Percentiles rank a stretch among this genome's conserved stretches.
phyloP scores from a whole-genome alignment of 768 basidiomycete genomes.

The Boletus reticulatus region DNA sequence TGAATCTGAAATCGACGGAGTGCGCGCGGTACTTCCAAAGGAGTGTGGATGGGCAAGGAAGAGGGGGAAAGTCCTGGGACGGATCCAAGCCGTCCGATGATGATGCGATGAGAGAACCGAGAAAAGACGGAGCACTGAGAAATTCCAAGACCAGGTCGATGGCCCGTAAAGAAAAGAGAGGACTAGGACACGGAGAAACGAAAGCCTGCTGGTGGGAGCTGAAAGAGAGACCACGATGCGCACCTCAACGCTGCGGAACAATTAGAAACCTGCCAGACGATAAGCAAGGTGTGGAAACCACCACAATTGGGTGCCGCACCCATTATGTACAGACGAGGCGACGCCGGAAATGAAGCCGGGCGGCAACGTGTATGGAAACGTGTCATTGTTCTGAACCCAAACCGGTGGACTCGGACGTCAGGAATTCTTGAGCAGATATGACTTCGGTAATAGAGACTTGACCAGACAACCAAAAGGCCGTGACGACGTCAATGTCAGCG shows the following conservation, averaged over 20 bases:
- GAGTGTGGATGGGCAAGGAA: constrained; percentile 9
- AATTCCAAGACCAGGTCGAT: neutral
- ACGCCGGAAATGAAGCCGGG: constrained; percentile 24
- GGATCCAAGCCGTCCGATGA: constrained; percentile 10
- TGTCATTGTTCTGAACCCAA: neutral
- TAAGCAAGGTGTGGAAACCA: constrained; percentile 4
- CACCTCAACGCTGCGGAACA: constrained; percentile 9
- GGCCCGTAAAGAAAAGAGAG: neutral
- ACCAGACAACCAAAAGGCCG: too few relatives aligned
- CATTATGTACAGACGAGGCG: constrained; percentile 12
- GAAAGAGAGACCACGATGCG: constrained; percentile 17
- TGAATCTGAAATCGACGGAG: neutral
- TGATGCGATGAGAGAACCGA: neutral
- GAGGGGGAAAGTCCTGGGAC: neutral
- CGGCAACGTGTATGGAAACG: constrained; percentile 20
- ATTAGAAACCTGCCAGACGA: constrained; percentile 9
- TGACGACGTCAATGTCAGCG: too few relatives aligned
- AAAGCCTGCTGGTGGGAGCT: neutral
- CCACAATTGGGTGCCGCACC: constrained; percentile 5
- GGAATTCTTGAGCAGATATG: too few relatives aligned
- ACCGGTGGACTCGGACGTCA: neutral
- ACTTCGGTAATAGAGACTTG: too few relatives aligned
- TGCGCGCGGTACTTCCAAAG: constrained; percentile 7
- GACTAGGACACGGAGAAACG: neutral
- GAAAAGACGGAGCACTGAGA: neutral